phyloP scores from a whole-genome alignment of 441 rosid genomes.

The Populus trichocarpa region DNA sequence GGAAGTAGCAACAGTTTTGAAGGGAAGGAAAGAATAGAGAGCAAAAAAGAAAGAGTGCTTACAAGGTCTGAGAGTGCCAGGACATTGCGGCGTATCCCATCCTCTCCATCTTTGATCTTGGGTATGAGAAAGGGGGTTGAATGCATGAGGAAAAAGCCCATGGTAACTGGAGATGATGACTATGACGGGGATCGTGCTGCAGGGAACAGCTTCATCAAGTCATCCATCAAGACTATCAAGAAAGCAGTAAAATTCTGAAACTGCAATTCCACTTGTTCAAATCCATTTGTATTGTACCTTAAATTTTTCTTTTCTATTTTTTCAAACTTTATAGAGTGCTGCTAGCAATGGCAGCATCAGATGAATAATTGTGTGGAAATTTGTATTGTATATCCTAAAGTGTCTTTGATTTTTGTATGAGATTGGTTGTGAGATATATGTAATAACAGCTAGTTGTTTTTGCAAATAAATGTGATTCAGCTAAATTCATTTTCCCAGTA shows the following conservation, averaged over 20 bases:
- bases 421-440: slow-evolving; percentile 16
- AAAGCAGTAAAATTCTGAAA: slow-evolving; percentile 55
- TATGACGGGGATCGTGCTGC: slow-evolving; percentile 31
- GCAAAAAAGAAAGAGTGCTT: slow-evolving; percentile 46
- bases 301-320: not conserved
- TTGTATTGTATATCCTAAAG: not conserved
- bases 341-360: not conserved
- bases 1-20: slow-evolving; percentile 42
- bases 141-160: slow-evolving; percentile 75
- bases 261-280: not conserved
- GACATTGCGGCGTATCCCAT: slow-evolving; percentile 70
- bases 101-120: slow-evolving; percentile 70
- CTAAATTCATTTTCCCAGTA: no score
- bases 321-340: no score
- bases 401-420: slow-evolving; percentile 13
- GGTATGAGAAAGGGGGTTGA: slow-evolving; percentile 78
- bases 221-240: slow-evolving; percentile 71
- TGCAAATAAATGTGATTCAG: no score
- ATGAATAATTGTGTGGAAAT: slow-evolving; percentile 32
- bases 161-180: slow-evolving; percentile 55
- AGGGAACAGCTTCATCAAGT: slow-evolving; percentile 58
- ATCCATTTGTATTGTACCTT: slow-evolving; percentile 8
- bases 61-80: slow-evolving; percentile 81
- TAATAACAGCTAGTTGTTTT: slow-evolving; percentile 19
- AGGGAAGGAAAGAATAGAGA: slow-evolving; percentile 38